A percentile compares a stretch with the other conserved stretches of the same genome.
phyloP scores from a whole-genome alignment of 2,329 filamentous ascomycete genomes.

The Pseudopithomyces maydicus region DNA sequence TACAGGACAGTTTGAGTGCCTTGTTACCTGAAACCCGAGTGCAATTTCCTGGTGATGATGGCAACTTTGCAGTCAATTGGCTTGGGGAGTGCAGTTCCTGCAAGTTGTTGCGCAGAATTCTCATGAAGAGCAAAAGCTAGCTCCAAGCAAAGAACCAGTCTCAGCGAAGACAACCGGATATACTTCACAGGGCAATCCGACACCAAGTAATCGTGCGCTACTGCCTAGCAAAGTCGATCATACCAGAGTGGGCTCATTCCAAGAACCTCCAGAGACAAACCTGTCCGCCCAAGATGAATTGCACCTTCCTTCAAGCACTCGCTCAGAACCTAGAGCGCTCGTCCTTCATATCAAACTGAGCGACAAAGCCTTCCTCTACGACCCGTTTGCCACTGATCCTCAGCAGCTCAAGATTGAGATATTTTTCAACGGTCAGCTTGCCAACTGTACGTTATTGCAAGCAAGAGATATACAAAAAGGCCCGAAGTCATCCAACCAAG shows the following conservation, averaged over 20 bases:
- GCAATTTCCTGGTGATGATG: slow-evolving; percentile 29
- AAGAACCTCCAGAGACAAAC: neutral
- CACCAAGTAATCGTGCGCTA: neutral
- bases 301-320: neutral
- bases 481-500: slow-evolving; percentile 23
- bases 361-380: slow-evolving; percentile 34
- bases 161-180: neutral
- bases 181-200: neutral
- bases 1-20: slow-evolving; percentile 17
- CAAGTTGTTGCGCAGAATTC: slow-evolving; percentile 30
- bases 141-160: neutral
- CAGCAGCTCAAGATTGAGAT: slow-evolving; percentile 54
- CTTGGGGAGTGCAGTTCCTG: slow-evolving; percentile 38
- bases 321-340: slow-evolving; percentile 27
- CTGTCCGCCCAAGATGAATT: neutral
- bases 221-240: neutral
- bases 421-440: slow-evolving; percentile 53
- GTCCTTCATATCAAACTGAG: slow-evolving; percentile 37
- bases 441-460: slow-evolving; percentile 35
- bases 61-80: slow-evolving; percentile 32
- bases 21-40: slow-evolving; percentile 31
- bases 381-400: slow-evolving; percentile 19
- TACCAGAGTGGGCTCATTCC: neutral
- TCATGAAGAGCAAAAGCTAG: slow-evolving; percentile 3
- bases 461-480: slow-evolving; percentile 23